These are phyloP conservation scores for Saccharomycopsis hybrid DNA, from an alignment of 1,139 yeast genomes.

Conservation along the genomic window DNA sequence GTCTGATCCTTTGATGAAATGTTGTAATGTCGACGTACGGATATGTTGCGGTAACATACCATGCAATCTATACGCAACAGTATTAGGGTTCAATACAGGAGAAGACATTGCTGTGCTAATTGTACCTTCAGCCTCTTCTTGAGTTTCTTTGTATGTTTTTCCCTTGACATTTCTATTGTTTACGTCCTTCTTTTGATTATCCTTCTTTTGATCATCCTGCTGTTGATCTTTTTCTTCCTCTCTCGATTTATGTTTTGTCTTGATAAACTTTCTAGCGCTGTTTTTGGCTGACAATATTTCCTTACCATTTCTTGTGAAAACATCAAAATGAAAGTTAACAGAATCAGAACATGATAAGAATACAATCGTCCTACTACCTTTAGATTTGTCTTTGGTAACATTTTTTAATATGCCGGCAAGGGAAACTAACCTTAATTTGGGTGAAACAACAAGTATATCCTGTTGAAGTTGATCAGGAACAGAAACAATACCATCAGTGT, in stretches of 20 bases:
- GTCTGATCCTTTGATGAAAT: constrained; percentile 44
- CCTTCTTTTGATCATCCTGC: constrained; percentile 23
- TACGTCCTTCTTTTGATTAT: constrained; percentile 27
- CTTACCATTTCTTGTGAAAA: constrained; percentile 44
- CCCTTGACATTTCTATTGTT: too few relatives aligned
- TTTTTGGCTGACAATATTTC: constrained; percentile 6
- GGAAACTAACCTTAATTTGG: constrained; percentile 81
- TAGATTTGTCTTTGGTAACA: constrained; percentile 27
- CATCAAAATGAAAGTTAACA: constrained; percentile 83
- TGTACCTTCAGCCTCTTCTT: constrained; percentile 25
- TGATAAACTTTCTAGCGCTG: constrained; percentile 4
- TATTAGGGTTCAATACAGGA: constrained; percentile 43
- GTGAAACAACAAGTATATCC: constrained; percentile 75
- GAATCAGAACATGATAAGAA: constrained; percentile 93
- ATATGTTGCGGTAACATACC: constrained; percentile 83
- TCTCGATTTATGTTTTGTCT: background rate
- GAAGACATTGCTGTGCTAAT: constrained; percentile 36
- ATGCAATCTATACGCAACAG: constrained; percentile 71
- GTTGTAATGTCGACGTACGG: constrained; percentile 69
- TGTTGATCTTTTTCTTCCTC: background rate
- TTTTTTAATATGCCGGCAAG: constrained; percentile 56
- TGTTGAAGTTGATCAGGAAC: constrained; percentile 93
- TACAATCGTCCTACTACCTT: constrained; percentile 54
- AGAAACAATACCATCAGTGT: too few relatives aligned
- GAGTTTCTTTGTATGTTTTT: too few relatives aligned